Evolutionary conservation across 805 yeast genomes (phyloP), one percentile per base, ranked within the genome.

Genomic region (Teunomyces atbi): DNA sequence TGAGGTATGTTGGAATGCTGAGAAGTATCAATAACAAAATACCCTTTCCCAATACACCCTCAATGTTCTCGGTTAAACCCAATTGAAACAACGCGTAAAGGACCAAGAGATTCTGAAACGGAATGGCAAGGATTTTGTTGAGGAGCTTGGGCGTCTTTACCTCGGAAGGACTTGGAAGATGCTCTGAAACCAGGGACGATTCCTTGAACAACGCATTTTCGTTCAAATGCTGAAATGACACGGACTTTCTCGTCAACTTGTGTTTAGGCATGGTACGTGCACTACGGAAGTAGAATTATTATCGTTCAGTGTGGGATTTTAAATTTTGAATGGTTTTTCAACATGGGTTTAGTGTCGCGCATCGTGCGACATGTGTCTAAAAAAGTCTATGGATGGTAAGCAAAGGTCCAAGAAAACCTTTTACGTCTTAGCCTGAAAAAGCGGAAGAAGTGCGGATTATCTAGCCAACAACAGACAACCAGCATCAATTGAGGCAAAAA

Each of bases 61-160:
- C 50, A 11, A 62, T 57, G 37, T 66, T 45, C 7, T 49, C 44
- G 0, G 68, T 60, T 13, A 71, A 50, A 7, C 73, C 74, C 18
- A 48, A 38, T 21, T 54, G 36, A 51, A 67, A 69, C 65, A 71
- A 61, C 6, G 59, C 64, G 21, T 37, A 45, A 20, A 71, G 50
- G 3, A 64, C 41, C 7, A 61, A 28, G 18, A 63, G 50, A 20
- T 60, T 55, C 49, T 68, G 76, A 39, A 60, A 45, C 13, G 74
- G 76, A 4, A 68, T 34, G 4, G 58, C 40, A 4, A 53, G 23
- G 16, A 30, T 15, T 15, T 19, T 41, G 44, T n/a, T 20, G 21
- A 16, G 32, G 36, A 41, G 18, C 15, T 27, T 21, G n/a, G 36
- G 36, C 12, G 28, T 13, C 27, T 18, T 28, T 5, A 36, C 11